phyloP scores from a whole-genome alignment of 2,329 filamentous ascomycete genomes.

The Myriangium duriaei region DNA sequence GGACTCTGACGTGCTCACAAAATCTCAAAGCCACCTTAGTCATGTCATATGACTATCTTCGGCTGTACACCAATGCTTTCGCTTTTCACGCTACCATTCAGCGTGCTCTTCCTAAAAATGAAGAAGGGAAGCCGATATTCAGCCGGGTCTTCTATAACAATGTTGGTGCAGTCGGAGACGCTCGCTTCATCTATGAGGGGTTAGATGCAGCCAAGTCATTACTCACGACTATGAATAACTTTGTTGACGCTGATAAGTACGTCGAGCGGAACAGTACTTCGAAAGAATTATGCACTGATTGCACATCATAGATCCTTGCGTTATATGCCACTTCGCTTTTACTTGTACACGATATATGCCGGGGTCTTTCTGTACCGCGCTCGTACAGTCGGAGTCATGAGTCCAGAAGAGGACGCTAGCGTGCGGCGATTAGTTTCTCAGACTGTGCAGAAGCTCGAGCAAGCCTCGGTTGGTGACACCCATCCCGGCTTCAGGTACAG shows the following conservation, averaged over 20 bases:
- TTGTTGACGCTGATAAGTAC: conserved; percentile 34
- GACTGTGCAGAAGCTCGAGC: conserved; percentile 31
- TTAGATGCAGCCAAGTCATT: conserved; percentile 38
- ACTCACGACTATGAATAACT: conserved; percentile 38
- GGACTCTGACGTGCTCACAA: conserved; percentile 51
- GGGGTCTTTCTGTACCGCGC: conserved; percentile 39
- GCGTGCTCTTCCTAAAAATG: conserved; percentile 27
- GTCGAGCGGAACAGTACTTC: neutral
- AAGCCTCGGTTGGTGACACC: conserved; percentile 32
- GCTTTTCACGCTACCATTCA: conserved; percentile 59
- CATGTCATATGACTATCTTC: conserved; percentile 59
- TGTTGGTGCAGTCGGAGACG: conserved; percentile 36
- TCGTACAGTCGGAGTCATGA: conserved; percentile 35
- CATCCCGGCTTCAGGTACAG: conserved; percentile 37
- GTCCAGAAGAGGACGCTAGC: conserved; percentile 33
- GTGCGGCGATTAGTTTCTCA: conserved; percentile 36
- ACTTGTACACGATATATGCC: conserved; percentile 37
- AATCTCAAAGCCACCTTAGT: conserved; percentile 55
- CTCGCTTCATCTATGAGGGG: conserved; percentile 38
- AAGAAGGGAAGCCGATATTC: conserved; percentile 24
- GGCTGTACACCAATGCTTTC: conserved; percentile 63
- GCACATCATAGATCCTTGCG: conserved; percentile 21
- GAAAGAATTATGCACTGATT: neutral
- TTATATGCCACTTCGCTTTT: conserved; percentile 37
- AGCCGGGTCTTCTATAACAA: conserved; percentile 37